Evolutionary conservation across 306 rosid species (phyloP).

Genomic region (cucumber (Cucumis sativus)): DNA sequence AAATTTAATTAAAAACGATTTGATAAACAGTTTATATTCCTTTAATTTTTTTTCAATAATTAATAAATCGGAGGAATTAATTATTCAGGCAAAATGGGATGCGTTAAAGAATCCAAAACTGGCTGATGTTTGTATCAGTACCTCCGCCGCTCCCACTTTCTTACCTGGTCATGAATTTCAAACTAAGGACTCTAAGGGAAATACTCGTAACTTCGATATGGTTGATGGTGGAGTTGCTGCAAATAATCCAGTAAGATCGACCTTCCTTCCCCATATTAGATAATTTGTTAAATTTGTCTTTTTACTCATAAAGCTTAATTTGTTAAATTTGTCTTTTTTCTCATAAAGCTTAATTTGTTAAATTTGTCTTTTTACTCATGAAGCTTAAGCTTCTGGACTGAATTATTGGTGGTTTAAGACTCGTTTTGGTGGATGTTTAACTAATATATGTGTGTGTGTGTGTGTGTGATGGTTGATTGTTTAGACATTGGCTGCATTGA

Average conservation of each 20-base stretch:
- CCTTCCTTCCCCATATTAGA: too few species aligned
- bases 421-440: too few species aligned
- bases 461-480: neutral
- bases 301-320: too few species aligned
- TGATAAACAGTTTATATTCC: neutral
- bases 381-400: too few species aligned
- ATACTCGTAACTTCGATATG: neutral
- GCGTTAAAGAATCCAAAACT: neutral
- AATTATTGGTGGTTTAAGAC: too few species aligned
- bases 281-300: too few species aligned
- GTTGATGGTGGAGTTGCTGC: neutral
- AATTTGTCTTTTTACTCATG: too few species aligned
- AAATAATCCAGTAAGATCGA: neutral
- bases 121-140: neutral
- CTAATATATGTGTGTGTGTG: too few species aligned
- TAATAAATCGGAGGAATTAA: too few species aligned
- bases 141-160: neutral
- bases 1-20: neutral
- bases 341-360: too few species aligned
- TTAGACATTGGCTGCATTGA: neutral
- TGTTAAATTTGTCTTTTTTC: too few species aligned
- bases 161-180: neutral
- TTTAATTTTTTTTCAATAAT: too few species aligned
- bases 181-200: neutral
- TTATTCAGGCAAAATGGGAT: neutral